Base-by-base conservation (phyloP, 2,329 filamentous ascomycete species). In the Mycosphaerella arachidis region DNA sequence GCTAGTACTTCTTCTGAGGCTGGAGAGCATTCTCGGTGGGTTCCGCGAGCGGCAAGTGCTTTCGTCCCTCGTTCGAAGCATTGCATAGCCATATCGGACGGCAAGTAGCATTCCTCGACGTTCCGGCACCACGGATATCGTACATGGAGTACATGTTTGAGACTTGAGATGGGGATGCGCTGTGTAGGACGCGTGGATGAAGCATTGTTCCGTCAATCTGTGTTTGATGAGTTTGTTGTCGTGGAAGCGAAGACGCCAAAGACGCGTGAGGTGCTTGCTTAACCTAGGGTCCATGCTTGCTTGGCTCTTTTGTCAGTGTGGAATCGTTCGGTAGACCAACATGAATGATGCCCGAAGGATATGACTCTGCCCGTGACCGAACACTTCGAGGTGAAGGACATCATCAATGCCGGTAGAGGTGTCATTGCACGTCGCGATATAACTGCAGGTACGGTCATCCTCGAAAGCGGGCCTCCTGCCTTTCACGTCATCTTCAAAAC, bases 401-500 rank as follows among this genome's bases (percentile, higher is more conserved):
- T 78, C 8, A 70, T 72, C 6, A 70, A 70, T 59, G 73, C 76
- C 37, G 79, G 79, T 31, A 74, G 79, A 56, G 79, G 77, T 43
- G 75, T 80, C 53, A 76, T 80, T 59, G 77, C 78, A 3, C 69
- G 61, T 4, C 64, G 66, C 46, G 54, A 63, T 27, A 74, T 81
- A 1, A 59, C 73, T 8, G 56, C 67, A 6, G 70, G 68, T 46
- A 76, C 76, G 0, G 60, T 73, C 7, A 60, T 81, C 7, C 74
- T 72, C 61, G 69, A 69, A 18, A 73, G 75, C 18, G 65, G 69
- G n/a, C 71, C 74, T 18, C 72, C 78, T 1, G 70, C 73, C 3
- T 69, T 76, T 1, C 72, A 72, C 31, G 75, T 80, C 8, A 61
- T 81, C 4, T 73, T 78, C 45, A 74, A 77, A 51, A 72, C 78